Base-by-base conservation (phyloP, 1,139 yeast species). In the Candida sp. region DNA sequence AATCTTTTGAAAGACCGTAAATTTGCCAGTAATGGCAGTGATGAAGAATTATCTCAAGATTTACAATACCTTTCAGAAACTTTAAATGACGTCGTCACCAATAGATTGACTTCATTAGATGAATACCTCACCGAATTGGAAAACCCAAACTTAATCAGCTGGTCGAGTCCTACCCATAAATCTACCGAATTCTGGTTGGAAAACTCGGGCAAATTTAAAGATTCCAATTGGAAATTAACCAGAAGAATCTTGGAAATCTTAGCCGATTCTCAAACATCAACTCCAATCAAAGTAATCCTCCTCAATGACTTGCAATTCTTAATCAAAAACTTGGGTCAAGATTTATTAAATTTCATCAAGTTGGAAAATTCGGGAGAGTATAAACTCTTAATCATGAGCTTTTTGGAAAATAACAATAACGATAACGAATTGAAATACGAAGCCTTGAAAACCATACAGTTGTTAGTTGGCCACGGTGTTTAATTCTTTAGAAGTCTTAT, bases 371-470 rank as follows among this genome's bases (percentile, higher is more conserved):
- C 57, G 40, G 73, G 73, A 22, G 58, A 89, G 45, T 69, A 73
- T 56, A 73, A 93, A 72, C 70, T 86, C 22, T 80, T 82, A 64
- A 79, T 95, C 49, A 91, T 95, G 98, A 79, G 80, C 49, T 75
- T 90, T 52, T 84, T 93, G 80, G 88, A 84, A 54, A 84, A 66
- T 47, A 67, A 60, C 45, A 60, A 84, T 45, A 79, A 84, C 36
- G 95, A 90, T 62, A 77, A 91, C 35, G 95, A 89, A 57, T 91
- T 93, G 54, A 88, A 93, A 62, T 93, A 86, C 62, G 97, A 93
- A 70, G 98, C 99, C 1, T 79, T 93, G 59, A 88, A 87, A 63
- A 90, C 98, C 1, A 88, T 97, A 21, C 99, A 95, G 70, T 79
- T 85, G 47, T 80, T 93, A 58, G 95, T 93, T 46, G 89, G 97